A percentile compares a stretch with the other conserved stretches of the same genome.
Evolutionary conservation across 2,329 filamentous ascomycete genomes (phyloP).

Genomic region (Diaporthe vaccinii): DNA sequence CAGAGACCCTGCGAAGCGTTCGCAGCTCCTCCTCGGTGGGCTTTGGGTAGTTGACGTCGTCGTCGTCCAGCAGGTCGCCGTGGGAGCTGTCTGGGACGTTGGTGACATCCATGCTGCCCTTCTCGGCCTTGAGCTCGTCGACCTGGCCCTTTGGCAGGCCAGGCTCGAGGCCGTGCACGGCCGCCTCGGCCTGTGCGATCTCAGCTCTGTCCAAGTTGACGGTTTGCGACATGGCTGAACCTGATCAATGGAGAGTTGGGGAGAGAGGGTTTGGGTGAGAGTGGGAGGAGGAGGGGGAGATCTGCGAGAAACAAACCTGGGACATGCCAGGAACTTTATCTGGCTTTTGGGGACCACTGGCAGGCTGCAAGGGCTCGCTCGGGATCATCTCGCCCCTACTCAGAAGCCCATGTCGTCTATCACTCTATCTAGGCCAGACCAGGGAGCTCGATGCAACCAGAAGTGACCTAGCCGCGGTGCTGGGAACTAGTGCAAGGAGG

Average conservation of each 20-base stretch:
- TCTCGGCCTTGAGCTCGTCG: conserved; percentile 35
- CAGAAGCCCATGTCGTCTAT: conserved; percentile 15
- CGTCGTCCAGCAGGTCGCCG: conserved; percentile 42
- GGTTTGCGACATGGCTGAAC: conserved; percentile 40
- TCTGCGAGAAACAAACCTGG: conserved; percentile 9
- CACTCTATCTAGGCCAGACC: conserved; percentile 18
- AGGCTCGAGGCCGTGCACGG: conserved; percentile 30
- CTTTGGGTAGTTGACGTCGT: conserved; percentile 47
- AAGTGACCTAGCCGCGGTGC: conserved; percentile 24
- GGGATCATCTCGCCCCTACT: conserved; percentile 11
- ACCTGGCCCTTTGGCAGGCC: conserved; percentile 35
- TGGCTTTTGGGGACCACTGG: background rate
- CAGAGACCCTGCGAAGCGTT: conserved; percentile 74
- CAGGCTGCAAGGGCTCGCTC: background rate
- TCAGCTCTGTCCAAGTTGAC: conserved; percentile 42
- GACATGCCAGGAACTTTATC: conserved; percentile 29
- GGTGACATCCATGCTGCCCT: conserved; percentile 36
- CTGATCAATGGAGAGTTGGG: background rate
- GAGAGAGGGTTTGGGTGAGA: background rate
- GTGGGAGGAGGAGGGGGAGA: background rate
- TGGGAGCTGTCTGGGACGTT: conserved; percentile 2
- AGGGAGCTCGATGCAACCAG: conserved; percentile 19
- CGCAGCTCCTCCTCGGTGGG: conserved; percentile 73
- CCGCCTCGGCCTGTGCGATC: conserved; percentile 41
- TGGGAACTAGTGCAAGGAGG: conserved; percentile 11